These are phyloP conservation scores for Leptodermis oblonga DNA, from an alignment of 257 asterid genomes.

Conservation along the genomic window DNA sequence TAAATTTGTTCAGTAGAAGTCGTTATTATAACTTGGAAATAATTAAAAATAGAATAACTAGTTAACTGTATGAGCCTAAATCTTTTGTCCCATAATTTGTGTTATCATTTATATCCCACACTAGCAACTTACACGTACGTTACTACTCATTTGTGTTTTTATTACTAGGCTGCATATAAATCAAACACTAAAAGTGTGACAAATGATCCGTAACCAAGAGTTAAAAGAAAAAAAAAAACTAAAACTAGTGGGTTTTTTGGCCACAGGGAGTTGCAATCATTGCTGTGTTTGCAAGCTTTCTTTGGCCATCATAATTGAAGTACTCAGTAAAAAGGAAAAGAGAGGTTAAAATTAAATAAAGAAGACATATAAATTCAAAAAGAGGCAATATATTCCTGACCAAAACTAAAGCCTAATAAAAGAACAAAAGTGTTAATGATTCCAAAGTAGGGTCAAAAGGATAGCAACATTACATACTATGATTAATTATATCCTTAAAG, in stretches of 20 bases:
- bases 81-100: too few species aligned
- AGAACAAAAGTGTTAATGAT: slow-evolving; percentile 49
- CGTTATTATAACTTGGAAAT: too few species aligned
- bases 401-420: slow-evolving; percentile 37
- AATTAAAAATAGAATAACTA: too few species aligned
- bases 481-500: slow-evolving; percentile 46
- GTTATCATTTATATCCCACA: too few species aligned
- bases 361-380: slow-evolving; percentile 3
- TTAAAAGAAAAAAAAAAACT: not conserved
- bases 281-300: not conserved
- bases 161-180: too few species aligned
- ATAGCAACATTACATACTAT: slow-evolving; percentile 39
- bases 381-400: slow-evolving; percentile 25
- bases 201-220: too few species aligned
- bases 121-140: too few species aligned
- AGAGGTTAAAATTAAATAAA: not conserved
- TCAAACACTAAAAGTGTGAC: too few species aligned
- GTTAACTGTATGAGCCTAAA: too few species aligned
- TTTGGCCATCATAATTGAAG: not conserved
- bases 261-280: too few species aligned
- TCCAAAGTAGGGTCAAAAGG: slow-evolving; percentile 52
- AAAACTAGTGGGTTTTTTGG: not conserved
- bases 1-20: too few species aligned
- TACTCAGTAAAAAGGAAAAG: not conserved
- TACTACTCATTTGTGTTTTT: too few species aligned